Percentiles rank a stretch among this genome's conserved stretches.
These are phyloP conservation scores for Davidsoniella virescens DNA, from an alignment of 2,329 filamentous ascomycete species.

Conservation along the genomic window DNA sequence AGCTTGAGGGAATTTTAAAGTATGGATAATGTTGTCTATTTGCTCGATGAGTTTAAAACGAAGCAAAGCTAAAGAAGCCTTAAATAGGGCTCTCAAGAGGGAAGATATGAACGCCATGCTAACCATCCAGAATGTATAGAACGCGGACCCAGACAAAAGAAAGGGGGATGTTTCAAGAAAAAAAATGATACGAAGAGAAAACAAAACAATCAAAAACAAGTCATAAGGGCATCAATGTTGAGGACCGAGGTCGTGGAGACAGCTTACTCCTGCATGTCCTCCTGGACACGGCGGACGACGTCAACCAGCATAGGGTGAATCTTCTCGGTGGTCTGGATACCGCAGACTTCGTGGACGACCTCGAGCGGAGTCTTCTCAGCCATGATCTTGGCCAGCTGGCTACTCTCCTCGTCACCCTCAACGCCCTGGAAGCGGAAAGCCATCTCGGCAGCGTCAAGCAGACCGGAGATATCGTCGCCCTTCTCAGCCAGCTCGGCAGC, in stretches of 20 bases:
- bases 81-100: not conserved
- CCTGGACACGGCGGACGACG: slow-evolving; percentile 72
- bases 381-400: slow-evolving; percentile 73
- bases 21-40: no score
- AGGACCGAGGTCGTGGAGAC: not conserved
- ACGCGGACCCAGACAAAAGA: slow-evolving; percentile 4
- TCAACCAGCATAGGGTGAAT: slow-evolving; percentile 61
- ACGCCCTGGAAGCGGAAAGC: slow-evolving; percentile 92
- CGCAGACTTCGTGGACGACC: slow-evolving; percentile 67
- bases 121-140: slow-evolving; percentile 8
- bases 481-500: slow-evolving; percentile 77
- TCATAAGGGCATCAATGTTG: slow-evolving; percentile 6
- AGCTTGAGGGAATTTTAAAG: no score
- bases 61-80: slow-evolving; percentile 2
- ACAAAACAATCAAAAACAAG: slow-evolving; percentile 3
- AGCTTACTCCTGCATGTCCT: slow-evolving; percentile 23
- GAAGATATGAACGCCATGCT: slow-evolving; percentile 8
- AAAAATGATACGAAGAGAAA: not conserved
- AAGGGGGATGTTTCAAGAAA: not conserved
- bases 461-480: slow-evolving; percentile 52
- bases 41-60: not conserved
- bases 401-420: slow-evolving; percentile 77
- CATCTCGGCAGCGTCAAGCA: slow-evolving; percentile 78
- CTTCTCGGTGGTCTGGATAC: slow-evolving; percentile 59
- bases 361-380: slow-evolving; percentile 54